Percentiles rank a stretch among this genome's conserved stretches.
Evolutionary conservation across 139 green algal species (phyloP).

Genomic region (Pleodorina starrii): DNA sequence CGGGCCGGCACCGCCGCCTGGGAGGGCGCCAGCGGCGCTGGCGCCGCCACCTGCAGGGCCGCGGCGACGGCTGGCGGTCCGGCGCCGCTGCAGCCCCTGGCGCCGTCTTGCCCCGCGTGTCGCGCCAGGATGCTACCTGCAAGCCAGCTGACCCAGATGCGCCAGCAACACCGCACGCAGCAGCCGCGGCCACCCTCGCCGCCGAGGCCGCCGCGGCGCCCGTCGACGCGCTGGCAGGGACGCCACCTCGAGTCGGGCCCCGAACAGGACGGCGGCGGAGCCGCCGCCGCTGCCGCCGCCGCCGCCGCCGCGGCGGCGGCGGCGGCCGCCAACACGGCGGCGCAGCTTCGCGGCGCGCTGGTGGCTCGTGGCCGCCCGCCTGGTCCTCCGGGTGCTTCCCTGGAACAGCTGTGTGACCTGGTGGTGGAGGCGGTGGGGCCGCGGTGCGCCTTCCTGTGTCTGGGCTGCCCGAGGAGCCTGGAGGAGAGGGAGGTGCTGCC

Average conservation of each 20-base stretch:
- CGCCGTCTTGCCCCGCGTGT: slow-evolving; percentile 1
- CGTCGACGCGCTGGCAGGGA: background rate
- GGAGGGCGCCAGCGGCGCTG: no score
- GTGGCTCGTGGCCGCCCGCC: background rate
- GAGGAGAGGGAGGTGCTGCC: background rate
- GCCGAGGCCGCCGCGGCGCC: background rate
- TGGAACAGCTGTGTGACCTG: background rate
- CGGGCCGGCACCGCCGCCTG: no score
- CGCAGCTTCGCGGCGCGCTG: background rate
- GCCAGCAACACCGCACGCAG: background rate
- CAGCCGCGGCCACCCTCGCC: no score
- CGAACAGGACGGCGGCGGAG: no score
- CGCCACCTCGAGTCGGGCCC: no score
- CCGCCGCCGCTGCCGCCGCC: no score
- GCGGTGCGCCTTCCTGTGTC: slow-evolving; percentile 32
- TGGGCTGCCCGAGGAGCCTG: background rate
- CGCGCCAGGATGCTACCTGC: background rate
- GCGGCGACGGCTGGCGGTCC: background rate
- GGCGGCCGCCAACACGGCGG: background rate
- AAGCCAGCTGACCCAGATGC: background rate
- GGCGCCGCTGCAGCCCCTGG: background rate
- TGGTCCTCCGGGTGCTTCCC: background rate
- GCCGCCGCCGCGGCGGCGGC: no score
- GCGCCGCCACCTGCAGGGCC: no score
- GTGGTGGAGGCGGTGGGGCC: background rate